Evolutionary conservation across 2,329 filamentous ascomycete genomes (phyloP).

Genomic region (Cytospora schulzeri): DNA sequence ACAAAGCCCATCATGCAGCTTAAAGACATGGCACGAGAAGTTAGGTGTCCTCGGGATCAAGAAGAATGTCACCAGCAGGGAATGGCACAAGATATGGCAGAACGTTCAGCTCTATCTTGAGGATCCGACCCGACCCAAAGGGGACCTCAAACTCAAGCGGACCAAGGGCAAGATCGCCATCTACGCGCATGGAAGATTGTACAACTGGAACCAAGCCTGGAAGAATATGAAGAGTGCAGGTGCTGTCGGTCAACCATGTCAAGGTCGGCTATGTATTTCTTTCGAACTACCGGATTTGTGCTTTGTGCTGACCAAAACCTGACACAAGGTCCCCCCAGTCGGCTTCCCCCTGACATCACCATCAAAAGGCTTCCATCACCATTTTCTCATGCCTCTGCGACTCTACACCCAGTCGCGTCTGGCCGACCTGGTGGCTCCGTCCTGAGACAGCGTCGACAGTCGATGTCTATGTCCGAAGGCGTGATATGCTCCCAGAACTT

Average conservation of each 20-base stretch:
- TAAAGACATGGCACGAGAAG: background rate
- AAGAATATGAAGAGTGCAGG: slow-evolving; percentile 1
- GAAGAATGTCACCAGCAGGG: background rate
- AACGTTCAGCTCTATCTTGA: background rate
- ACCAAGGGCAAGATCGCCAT: background rate
- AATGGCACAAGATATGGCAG: background rate
- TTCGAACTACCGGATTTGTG: background rate
- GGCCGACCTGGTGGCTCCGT: background rate
- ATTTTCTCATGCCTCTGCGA: background rate
- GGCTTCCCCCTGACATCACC: background rate
- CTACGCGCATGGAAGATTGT: background rate
- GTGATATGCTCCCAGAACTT: background rate
- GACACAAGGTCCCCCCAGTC: background rate
- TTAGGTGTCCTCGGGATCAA: background rate
- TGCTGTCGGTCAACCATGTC: background rate
- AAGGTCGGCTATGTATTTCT: background rate
- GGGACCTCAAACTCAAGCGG: background rate
- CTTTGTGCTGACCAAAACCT: background rate
- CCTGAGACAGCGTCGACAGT: background rate
- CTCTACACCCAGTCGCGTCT: background rate
- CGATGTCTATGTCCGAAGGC: background rate
- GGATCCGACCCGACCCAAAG: background rate
- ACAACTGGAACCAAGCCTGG: slow-evolving; percentile 3
- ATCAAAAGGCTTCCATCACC: background rate
- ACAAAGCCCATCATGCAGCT: background rate